These are phyloP conservation scores for Talaromyces adpressus DNA, from an alignment of 495 filamentous ascomycete genomes.

Conservation along the genomic window DNA sequence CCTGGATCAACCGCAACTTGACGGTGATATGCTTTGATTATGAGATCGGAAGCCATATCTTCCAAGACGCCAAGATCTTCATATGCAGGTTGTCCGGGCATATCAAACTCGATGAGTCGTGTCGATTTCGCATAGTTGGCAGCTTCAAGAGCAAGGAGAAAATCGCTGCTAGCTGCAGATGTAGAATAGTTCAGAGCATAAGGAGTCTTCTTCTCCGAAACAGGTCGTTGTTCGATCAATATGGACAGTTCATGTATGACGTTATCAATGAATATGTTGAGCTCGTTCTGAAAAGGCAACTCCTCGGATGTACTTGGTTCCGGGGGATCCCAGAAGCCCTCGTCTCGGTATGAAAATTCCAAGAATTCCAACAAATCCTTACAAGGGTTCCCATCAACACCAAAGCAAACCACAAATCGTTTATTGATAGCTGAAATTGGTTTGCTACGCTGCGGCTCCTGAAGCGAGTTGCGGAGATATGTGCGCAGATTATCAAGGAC, in stretches of 20 bases:
- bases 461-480: slow-evolving; percentile 58
- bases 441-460: slow-evolving; percentile 36
- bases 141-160: slow-evolving; percentile 42
- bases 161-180: slow-evolving; percentile 24
- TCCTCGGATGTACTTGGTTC: slow-evolving; percentile 24
- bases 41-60: slow-evolving; percentile 29
- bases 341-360: slow-evolving; percentile 43
- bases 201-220: slow-evolving; percentile 34
- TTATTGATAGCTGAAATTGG: slow-evolving; percentile 63
- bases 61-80: slow-evolving; percentile 39
- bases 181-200: slow-evolving; percentile 21
- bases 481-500: slow-evolving; percentile 49
- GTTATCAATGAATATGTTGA: slow-evolving; percentile 48
- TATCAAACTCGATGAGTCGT: slow-evolving; percentile 24
- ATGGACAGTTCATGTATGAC: slow-evolving; percentile 41
- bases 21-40: slow-evolving; percentile 33
- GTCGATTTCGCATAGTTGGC: slow-evolving; percentile 34
- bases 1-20: slow-evolving; percentile 29
- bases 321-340: slow-evolving; percentile 42
- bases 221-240: slow-evolving; percentile 38
- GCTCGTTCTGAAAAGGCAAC: slow-evolving; percentile 36
- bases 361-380: slow-evolving; percentile 55
- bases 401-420: slow-evolving; percentile 62
- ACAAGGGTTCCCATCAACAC: slow-evolving; percentile 47
- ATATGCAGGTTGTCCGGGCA: slow-evolving; percentile 34